Percentiles rank a stretch among this genome's conserved stretches.
Conservation (phyloP, 192 early-diverging fungal genomes). For the Umbelopsis vinacea region DNA sequence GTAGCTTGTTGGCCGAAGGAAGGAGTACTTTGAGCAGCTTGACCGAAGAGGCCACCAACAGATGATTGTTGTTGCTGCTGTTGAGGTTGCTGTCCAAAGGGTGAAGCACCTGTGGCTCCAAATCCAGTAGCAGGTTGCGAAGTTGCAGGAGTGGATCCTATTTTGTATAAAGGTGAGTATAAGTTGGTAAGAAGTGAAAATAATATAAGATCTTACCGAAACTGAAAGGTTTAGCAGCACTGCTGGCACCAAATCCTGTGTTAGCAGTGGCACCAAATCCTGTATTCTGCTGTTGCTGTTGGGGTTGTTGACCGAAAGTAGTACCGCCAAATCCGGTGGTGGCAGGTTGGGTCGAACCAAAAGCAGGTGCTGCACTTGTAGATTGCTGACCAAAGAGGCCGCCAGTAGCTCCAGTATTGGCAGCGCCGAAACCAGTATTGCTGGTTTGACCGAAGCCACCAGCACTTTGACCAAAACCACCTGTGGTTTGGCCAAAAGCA, state of each 20-base stretch:
- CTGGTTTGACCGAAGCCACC: constrained; percentile 39
- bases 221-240: constrained; percentile 29
- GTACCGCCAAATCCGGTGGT: constrained; percentile 37
- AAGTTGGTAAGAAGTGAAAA: neutral
- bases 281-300: constrained; percentile 17
- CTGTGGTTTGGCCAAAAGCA: constrained; percentile 37
- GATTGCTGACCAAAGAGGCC: constrained; percentile 26
- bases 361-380: constrained; percentile 11
- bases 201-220: constrained; percentile 33
- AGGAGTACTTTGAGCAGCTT: constrained; percentile 11
- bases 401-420: constrained; percentile 27
- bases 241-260: constrained; percentile 30
- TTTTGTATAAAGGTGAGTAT: neutral
- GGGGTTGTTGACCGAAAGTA: constrained; percentile 20
- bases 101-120: constrained; percentile 45
- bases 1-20: constrained; percentile 21
- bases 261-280: constrained; percentile 28
- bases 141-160: constrained; percentile 22
- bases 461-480: constrained; percentile 34
- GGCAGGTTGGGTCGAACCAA: constrained; percentile 32
- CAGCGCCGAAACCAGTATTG: constrained; percentile 26
- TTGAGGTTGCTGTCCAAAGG: constrained; percentile 43
- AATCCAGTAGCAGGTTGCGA: constrained; percentile 45
- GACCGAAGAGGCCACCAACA: constrained; percentile 12
- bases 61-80: constrained; percentile 6